phyloP scores from a whole-genome alignment of 2,329 filamentous ascomycete genomes.

The Fusarium sulawesiense region DNA sequence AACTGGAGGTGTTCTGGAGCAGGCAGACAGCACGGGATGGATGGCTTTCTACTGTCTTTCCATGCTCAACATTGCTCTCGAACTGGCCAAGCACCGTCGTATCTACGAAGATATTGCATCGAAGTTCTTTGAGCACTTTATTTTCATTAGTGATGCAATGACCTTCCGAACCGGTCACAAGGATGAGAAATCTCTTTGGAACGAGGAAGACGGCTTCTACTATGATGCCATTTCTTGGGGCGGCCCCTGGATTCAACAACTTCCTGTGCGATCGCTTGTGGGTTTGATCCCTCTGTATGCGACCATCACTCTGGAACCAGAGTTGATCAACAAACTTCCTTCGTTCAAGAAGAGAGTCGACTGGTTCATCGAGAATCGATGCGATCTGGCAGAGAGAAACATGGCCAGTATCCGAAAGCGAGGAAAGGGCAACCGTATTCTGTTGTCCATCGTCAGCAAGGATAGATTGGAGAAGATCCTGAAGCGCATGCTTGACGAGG shows the following conservation, averaged over 20 bases:
- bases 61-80: constrained; percentile 97
- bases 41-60: constrained; percentile 98
- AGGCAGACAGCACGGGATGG: constrained; percentile 98
- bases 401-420: constrained; percentile 93
- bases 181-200: constrained; percentile 90
- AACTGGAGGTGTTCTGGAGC: constrained; percentile 91
- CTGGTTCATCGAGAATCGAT: constrained; percentile 92
- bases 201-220: constrained; percentile 96
- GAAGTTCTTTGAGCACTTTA: constrained; percentile 99
- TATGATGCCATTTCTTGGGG: constrained; percentile 98
- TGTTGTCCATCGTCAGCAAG: constrained; percentile 91
- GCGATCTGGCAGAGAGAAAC: constrained; percentile 89
- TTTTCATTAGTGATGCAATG: constrained; percentile 98
- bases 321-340: constrained; percentile 90
- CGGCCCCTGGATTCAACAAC: constrained; percentile 90
- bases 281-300: constrained; percentile 94
- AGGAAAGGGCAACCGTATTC: constrained; percentile 87
- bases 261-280: constrained; percentile 91
- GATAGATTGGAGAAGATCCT: constrained; percentile 91
- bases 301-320: constrained; percentile 90
- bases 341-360: constrained; percentile 92
- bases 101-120: constrained; percentile 97
- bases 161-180: constrained; percentile 77
- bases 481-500: constrained; percentile 90
- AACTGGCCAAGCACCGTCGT: constrained; percentile 92